Evolutionary conservation across 192 early-diverging fungal species (phyloP), one percentile per base, ranked within the genome.

Genomic region (Geranomyces variabilis): DNA sequence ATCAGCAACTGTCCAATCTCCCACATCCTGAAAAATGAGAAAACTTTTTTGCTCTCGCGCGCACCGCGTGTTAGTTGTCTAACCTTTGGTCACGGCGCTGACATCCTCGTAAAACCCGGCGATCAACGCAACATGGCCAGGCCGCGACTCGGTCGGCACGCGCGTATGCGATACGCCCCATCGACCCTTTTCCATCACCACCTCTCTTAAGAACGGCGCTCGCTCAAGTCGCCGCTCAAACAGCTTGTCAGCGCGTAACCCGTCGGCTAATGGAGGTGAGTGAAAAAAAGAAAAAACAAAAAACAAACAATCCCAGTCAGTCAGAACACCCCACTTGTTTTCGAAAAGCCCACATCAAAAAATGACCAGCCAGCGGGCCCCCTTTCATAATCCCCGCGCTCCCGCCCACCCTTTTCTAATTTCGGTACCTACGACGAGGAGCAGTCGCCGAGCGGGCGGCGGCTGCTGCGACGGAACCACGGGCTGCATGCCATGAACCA

Each of bases 71-170:
- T n/a, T n/a, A n/a, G n/a, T n/a, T n/a, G n/a, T n/a, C 51, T 47
- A 63, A 91, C 91, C 94, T 79, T 92, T 95, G 7, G 95, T 98
- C 24, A 98, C 96, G 2, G 96, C 96, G 80, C 93, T 95, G 55
- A 96, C 94, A 81, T 98, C 96, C 77, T 98, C 96, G 79, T 98
- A 98, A 76, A 98, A 95, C 7, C 96, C 96, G 15, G 94, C 96
- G 82, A 98, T 96, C 33, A 96, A 85, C 24, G 96, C 96, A n/a
- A 98, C 94, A 75, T 98, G 96, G 9, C 96, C 94, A 28, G 96
- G 96, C 15, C 96, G 83, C 60, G 92, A 93, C 82, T 98, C 96
- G 31, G 96, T 98, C 24, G 96, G 96, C 28, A 98, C 94, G 31
- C 92, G 89, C 9, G 96, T 98, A 48, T 84, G 80, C 55, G 80